Evolutionary conservation across 2,329 filamentous ascomycete genomes (phyloP), one percentile per base, ranked within the genome.

Genomic region (Zymoseptoria passerinii): DNA sequence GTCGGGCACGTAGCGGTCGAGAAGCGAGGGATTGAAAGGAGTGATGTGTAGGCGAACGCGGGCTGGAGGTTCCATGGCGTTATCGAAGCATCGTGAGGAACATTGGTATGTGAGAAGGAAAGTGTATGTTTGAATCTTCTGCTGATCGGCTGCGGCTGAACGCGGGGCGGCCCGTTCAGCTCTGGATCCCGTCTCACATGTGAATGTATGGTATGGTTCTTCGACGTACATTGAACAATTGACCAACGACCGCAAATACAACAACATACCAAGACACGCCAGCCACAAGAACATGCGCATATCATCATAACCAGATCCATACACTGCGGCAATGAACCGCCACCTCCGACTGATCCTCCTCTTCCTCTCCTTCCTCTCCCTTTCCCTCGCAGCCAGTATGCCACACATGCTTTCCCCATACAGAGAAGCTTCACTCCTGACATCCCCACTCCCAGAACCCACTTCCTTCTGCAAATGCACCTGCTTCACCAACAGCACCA

Each of bases 1-100:
- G 0, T 86, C 78, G 20, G 89, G 85, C 52, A 99, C 74, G 60
- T 95, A 83, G 53, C 87, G 79, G 57, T 83, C 81, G 58, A 94
- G 78, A 18, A 97, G 82, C 7, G 87, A 83, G 48, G 87, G 78
- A 68, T 86, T 90, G 66, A 99, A 82, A 52, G 94, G 94, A 16
- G 89, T 87, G 67, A 99, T 94, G 75, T 99, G 90, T 55, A 99
- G 82, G 66, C 90, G 83, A 52, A 75, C 71, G 18, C 68, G 66
- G 1, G 35, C 35, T 40, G 35, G 35, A 40, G 35, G 13, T 13
- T 40, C 35, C 35, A 55, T 59, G 20, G 57, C 52, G 49, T 53
- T 28, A 53, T 28, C 44, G 23, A 27, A 28, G 57, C 57, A 59
- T 59, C 35, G 28, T 56, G 53, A 55, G 44, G 54, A 35, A 48